Base-by-base conservation (phyloP, 768 basidiomycete genomes). In the Gymnopilus dilepis region DNA sequence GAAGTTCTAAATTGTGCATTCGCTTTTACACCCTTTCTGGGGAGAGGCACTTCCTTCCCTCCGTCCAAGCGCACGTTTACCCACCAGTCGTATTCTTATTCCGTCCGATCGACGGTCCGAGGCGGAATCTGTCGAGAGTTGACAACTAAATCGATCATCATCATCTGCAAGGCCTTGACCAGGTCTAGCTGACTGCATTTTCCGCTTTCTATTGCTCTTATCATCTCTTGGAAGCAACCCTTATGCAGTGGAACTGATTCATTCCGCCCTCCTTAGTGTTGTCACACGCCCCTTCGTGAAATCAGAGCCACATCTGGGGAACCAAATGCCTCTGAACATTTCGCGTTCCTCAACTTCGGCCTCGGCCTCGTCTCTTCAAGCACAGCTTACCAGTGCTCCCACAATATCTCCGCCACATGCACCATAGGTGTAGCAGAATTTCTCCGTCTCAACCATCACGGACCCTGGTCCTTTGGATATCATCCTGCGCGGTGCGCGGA, bases 241-340 rank as follows among this genome's bases (percentile, higher is more conserved):
- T 55, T 43, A 42, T 28, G 60, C 61, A 62, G 59, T 50, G 33
- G 40, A 42, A 45, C n/a, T 57, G 37, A 50, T 62, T 57, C 56
- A 22, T 60, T 64, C 50, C n/a, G 31, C 48, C 38, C 52, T 58
- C 55, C 48, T 54, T 56, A 65, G 63, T 54, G 63, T 68, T 38
- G 65, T 68, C 65, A 66, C 67, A 57, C 82, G 83, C 58, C 86
- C 86, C 22, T 81, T 84, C 67, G 83, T 87, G 59, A 84, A 82
- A 69, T 84, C 83, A 40, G 78, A 80, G 64, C 78, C 81, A n/a
- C 72, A 77, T 53, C 69, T 80, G 56, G 84, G 86, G 52, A 86
- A 85, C 73, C 86, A 84, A 73, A 85, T 86, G 83, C 86, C 86
- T 53, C 74, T 88, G 64, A 76, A 79, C 63, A 74, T 85, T 64